Percentiles rank a stretch among this genome's conserved stretches.
These are phyloP conservation scores for Cyclostephanos invisitatus DNA, from an alignment of 108 stramenopile species.

Conservation along the genomic window DNA sequence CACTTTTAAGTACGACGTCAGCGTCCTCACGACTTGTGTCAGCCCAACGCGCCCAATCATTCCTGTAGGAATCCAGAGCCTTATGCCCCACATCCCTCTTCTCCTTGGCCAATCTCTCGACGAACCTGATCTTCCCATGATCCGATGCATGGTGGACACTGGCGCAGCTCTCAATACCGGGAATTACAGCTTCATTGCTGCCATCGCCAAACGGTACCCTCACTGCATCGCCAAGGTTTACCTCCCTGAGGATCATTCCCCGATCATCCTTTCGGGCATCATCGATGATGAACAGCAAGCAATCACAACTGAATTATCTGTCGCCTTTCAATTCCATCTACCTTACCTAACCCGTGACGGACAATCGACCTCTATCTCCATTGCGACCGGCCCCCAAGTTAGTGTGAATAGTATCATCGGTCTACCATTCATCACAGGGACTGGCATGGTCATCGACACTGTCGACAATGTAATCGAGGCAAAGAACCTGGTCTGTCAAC, in stretches of 20 bases:
- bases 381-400: constrained; percentile 14
- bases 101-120: neutral
- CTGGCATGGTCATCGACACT: constrained; percentile 2
- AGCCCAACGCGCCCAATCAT: neutral
- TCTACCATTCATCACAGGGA: constrained; percentile 3
- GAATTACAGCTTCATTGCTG: neutral
- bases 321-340: constrained; percentile 12
- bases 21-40: neutral
- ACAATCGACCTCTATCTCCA: neutral
- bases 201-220: constrained; percentile 3
- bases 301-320: constrained; percentile 7
- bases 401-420: constrained; percentile 14
- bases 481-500: neutral
- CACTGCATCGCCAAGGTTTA: neutral
- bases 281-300: neutral
- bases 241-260: neutral
- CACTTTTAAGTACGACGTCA: neutral
- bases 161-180: neutral
- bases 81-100: neutral
- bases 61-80: neutral
- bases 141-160: neutral
- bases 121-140: neutral
- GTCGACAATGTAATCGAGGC: neutral
- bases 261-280: constrained; percentile 1
- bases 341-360: constrained; percentile 8